Evolutionary conservation across 1,139 yeast genomes (phyloP), one percentile per base, ranked within the genome.

Genomic region (Spathaspora sp.): DNA sequence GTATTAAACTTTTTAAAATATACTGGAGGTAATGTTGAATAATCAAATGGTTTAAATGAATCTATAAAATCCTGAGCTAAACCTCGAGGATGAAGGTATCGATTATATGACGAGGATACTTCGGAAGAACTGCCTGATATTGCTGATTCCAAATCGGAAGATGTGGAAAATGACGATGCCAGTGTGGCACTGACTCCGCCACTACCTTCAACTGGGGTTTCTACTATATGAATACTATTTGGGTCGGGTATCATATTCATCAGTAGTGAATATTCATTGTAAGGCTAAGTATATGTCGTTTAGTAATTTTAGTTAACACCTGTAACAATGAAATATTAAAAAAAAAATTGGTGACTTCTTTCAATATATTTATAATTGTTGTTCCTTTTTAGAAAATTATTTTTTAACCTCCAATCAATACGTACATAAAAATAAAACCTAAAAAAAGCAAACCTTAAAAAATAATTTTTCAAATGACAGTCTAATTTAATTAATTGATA

Each of bases 21-120:
- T 11, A 53, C 49, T 7, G 56, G 53, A 3, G 63, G 62, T 25
- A 59, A 44, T 8, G 51, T 51, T 7, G 61, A 54, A 34, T 50
- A 44, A 45, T 51, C 52, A 52, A 55, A 48, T 25, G 70, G 60
- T 49, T 65, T 71, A 58, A 73, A 72, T 4, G 76, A 70, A 50
- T 73, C 74, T 46, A 66, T 63, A 52, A 73, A 72, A 34, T 48
- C 45, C 2, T 39, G 31, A 13, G 38, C 46, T 7, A 52, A 10
- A 15, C 38, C 36, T 20, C 33, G 41, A 6, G 53, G 55, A 18
- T 43, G 40, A 34, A 45, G 46, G 8, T 50, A 48, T 41, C 17
- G 10, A 18, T 27, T 18, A 11, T 38, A 40, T 24, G 34, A 29
- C 15, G 9, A 15, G 8, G n/a, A 11, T 5, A 20, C 11, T 17